Evolutionary conservation across 352 stramenopile species (phyloP), one percentile per base, ranked within the genome.

Genomic region (Saprolegnia parasitica): DNA sequence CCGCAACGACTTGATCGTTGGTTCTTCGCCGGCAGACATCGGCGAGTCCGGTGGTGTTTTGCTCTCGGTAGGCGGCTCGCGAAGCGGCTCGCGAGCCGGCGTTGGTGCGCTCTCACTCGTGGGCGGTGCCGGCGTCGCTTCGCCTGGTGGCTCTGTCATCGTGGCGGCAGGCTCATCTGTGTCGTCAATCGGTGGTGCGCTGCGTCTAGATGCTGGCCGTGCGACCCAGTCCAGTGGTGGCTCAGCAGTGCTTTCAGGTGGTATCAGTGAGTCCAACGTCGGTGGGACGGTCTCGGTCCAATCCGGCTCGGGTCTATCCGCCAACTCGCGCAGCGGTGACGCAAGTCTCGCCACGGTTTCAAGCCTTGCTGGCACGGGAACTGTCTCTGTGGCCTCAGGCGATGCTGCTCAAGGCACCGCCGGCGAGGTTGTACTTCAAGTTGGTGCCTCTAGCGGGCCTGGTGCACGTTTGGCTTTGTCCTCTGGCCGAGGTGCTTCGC

Each of bases 311-410:
- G 46, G 47, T 29, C 1, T 39, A 67, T 24, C 63, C n/a, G 57
- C 57, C 35, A 56, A 65, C 26, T 24, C 24, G 16, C 37, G 40
- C 3, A 70, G 63, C 58, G 63, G 63, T 66, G 50, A 70, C 10
- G 23, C 58, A 21, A 35, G 16, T 40, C 40, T 70, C 6, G 3
- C 24, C 40, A 67, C 63, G 11, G 23, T 21, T 40, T 13, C 10
- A 24, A 10, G n/a, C 21, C 15, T 52, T 20, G 20, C 20, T 65
- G 18, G 42, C 20, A 40, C 57, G 18, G 57, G 57, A 54, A 18
- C 16, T 54, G 57, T 65, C 16, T 32, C 18, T 54, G 13, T 65
- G 16, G 24, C 18, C 1, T 50, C 18, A 13, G 57, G 57, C 24
- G 21, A 65, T 13, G 20, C 57, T 47, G 18, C 11, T 54, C 23